phyloP scores from a whole-genome alignment of 495 filamentous ascomycete genomes.

The Aspergillus panamensis region DNA sequence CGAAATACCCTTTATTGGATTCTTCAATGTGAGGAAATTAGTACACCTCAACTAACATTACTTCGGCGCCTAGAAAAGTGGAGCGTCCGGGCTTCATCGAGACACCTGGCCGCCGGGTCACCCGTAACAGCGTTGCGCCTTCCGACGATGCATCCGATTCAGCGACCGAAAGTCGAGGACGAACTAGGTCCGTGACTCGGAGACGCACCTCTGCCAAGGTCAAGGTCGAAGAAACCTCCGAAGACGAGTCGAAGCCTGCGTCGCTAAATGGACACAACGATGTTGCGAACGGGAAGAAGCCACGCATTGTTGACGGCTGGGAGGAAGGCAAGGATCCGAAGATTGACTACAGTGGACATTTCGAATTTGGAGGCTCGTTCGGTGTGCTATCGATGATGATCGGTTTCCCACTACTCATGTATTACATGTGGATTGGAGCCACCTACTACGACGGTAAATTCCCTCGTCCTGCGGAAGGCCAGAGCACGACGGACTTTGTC shows the following conservation, averaged over 20 bases:
- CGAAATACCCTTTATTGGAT: not conserved
- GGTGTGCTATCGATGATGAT: slow-evolving; percentile 84
- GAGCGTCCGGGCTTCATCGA: slow-evolving; percentile 55
- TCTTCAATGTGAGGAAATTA: not conserved
- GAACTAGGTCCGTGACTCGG: slow-evolving; percentile 32
- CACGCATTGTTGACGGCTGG: slow-evolving; percentile 62
- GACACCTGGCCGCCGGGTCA: slow-evolving; percentile 49
- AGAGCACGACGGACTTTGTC: slow-evolving; percentile 66
- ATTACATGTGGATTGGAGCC: slow-evolving; percentile 97
- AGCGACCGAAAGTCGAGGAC: slow-evolving; percentile 20
- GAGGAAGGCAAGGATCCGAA: slow-evolving; percentile 66
- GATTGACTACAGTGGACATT: slow-evolving; percentile 74
- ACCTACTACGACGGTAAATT: slow-evolving; percentile 84
- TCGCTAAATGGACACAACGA: slow-evolving; percentile 35
- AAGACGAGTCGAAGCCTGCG: slow-evolving; percentile 24
- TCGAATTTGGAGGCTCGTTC: slow-evolving; percentile 83
- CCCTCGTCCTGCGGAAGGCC: slow-evolving; percentile 60
- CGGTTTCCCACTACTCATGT: slow-evolving; percentile 90
- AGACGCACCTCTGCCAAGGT: slow-evolving; percentile 33
- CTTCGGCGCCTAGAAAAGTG: slow-evolving; percentile 45
- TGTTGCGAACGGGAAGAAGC: slow-evolving; percentile 33
- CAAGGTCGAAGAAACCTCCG: slow-evolving; percentile 31
- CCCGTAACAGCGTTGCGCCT: slow-evolving; percentile 39
- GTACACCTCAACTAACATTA: slow-evolving; percentile 1
- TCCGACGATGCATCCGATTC: slow-evolving; percentile 36